Conservation (phyloP, 2,329 filamentous ascomycete genomes). For the Fusarium torulosum region DNA sequence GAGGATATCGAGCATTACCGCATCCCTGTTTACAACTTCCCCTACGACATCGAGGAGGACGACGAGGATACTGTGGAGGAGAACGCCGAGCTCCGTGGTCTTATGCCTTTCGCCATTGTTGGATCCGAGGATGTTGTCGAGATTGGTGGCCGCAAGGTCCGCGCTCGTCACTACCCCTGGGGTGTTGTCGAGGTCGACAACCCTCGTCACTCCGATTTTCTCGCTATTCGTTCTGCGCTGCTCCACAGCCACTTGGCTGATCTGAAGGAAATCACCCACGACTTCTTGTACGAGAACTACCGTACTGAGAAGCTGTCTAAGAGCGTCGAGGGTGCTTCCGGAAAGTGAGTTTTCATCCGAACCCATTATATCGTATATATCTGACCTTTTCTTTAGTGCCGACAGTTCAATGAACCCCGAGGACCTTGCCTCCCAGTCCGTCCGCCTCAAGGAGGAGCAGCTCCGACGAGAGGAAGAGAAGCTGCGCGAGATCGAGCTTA, state of each 20-base stretch:
- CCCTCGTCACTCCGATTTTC: slow-evolving; percentile 97
- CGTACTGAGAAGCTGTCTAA: slow-evolving; percentile 99
- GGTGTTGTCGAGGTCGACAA: slow-evolving; percentile 99
- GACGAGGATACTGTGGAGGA: slow-evolving; percentile 99
- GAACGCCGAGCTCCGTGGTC: slow-evolving; percentile 94
- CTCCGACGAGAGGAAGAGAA: slow-evolving; percentile 99
- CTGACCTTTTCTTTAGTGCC: slow-evolving; percentile 67
- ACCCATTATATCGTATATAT: neutral
- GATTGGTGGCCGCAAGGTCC: slow-evolving; percentile 90
- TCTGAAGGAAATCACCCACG: slow-evolving; percentile 99
- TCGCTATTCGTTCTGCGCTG: slow-evolving; percentile 95
- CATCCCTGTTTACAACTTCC: slow-evolving; percentile 99
- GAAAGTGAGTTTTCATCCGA: slow-evolving; percentile 75
- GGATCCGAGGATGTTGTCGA: slow-evolving; percentile 96
- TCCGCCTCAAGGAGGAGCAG: slow-evolving; percentile 99
- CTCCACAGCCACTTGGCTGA: slow-evolving; percentile 98
- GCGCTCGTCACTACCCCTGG: slow-evolving; percentile 98
- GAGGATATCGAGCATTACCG: slow-evolving; percentile 99
- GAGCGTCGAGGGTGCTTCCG: slow-evolving; percentile 92
- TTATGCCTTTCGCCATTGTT: slow-evolving; percentile 99
- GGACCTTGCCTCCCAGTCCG: slow-evolving; percentile 95
- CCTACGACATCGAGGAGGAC: slow-evolving; percentile 99
- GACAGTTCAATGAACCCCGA: slow-evolving; percentile 91
- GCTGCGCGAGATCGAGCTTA: slow-evolving; percentile 98
- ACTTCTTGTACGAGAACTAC: slow-evolving; percentile 99